These are phyloP conservation scores for Apiotrichum montevideense DNA, from an alignment of 1,284 basidiomycete genomes.

Conservation along the genomic window DNA sequence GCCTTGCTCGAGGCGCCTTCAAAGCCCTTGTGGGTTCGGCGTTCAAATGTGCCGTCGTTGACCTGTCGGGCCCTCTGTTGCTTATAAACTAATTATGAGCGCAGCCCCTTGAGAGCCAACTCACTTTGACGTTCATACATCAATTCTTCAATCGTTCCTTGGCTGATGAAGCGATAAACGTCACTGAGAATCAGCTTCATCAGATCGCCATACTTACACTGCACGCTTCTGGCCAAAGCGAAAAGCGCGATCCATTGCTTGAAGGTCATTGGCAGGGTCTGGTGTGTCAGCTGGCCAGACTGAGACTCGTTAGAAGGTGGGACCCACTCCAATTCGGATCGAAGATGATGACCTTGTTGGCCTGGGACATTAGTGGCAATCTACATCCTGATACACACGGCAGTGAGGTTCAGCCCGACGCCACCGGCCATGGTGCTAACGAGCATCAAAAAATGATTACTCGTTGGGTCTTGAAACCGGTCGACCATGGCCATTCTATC, in stretches of 20 bases:
- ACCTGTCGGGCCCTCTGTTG: conserved; percentile 36
- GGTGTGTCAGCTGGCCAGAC: conserved; percentile 27
- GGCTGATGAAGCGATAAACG: conserved; percentile 52
- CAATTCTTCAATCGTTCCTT: conserved; percentile 51
- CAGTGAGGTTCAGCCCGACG: conserved; percentile 43
- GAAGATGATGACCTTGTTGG: conserved; percentile 51
- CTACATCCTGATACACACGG: conserved; percentile 22
- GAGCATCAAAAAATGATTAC: conserved; percentile 45
- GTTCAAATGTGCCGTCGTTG: conserved; percentile 44
- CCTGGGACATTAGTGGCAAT: conserved; percentile 17
- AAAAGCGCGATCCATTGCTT: conserved; percentile 51
- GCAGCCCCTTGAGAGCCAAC: not conserved
- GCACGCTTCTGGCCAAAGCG: conserved; percentile 53
- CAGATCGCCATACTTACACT: conserved; percentile 33
- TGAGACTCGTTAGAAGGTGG: conserved; percentile 40
- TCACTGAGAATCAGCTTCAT: conserved; percentile 24
- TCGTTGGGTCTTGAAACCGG: conserved; percentile 46
- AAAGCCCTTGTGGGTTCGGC: conserved; percentile 37
- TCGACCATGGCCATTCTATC: conserved; percentile 49
- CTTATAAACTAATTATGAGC: conserved; percentile 36
- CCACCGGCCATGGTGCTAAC: conserved; percentile 42
- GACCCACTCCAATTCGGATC: conserved; percentile 46
- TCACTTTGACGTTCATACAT: conserved; percentile 48
- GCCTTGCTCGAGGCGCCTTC: conserved; percentile 25
- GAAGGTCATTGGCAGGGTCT: conserved; percentile 47